Evolutionary conservation across 2,329 filamentous ascomycete genomes (phyloP).

Genomic region (Elsinoe australis): DNA sequence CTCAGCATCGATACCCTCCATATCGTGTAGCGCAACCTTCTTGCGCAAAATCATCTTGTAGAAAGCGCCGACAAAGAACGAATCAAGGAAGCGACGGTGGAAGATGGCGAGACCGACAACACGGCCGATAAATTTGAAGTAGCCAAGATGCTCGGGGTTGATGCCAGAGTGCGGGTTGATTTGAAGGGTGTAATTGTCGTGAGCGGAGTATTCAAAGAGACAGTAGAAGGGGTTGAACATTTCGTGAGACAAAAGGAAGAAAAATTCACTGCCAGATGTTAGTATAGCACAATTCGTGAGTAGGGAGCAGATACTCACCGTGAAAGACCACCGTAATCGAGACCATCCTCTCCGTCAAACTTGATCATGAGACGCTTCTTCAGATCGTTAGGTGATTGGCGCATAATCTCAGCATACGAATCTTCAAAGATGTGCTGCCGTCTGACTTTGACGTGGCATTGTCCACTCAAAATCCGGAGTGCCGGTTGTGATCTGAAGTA

Average conservation of each 20-base stretch:
- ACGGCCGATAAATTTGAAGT: conserved; percentile 98
- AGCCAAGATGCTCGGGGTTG: conserved; percentile 97
- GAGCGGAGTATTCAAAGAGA: conserved; percentile 96
- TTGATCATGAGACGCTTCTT: conserved; percentile 99
- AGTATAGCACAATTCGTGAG: conserved; percentile 23
- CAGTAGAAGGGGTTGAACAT: conserved; percentile 99
- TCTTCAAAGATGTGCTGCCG: conserved; percentile 97
- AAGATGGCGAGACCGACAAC: conserved; percentile 97
- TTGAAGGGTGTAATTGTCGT: conserved; percentile 99
- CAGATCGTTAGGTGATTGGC: conserved; percentile 86
- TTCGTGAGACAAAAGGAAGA: conserved; percentile 97
- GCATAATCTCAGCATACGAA: conserved; percentile 96
- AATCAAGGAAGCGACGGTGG: conserved; percentile 93
- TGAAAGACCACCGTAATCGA: conserved; percentile 96
- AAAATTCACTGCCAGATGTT: conserved; percentile 68
- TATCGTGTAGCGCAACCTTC: conserved; percentile 82
- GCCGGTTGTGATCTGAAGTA: conserved; percentile 98
- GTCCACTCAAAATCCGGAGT: conserved; percentile 86
- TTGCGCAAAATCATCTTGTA: conserved; percentile 99
- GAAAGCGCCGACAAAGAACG: conserved; percentile 96
- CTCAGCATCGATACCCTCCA: conserved; percentile 98
- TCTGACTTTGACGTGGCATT: conserved; percentile 96
- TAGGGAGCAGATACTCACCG: too few relatives aligned
- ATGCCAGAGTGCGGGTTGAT: conserved; percentile 99
- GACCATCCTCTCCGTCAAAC: conserved; percentile 94